These are phyloP conservation scores for Rickenella mellea DNA, from an alignment of 768 basidiomycete species.

Conservation along the genomic window DNA sequence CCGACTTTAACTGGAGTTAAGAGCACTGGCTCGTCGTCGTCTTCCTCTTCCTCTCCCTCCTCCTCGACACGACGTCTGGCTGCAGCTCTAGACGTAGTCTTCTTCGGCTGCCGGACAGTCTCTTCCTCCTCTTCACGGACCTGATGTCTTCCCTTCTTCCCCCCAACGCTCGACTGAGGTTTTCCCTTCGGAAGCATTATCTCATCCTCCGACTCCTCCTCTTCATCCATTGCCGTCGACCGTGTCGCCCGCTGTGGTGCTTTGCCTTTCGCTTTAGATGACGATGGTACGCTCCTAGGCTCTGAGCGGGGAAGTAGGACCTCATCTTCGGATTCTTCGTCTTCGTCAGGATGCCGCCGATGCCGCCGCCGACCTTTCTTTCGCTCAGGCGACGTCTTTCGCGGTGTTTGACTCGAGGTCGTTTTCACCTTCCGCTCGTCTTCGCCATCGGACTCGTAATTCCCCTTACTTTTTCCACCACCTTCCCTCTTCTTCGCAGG, in stretches of 20 bases:
- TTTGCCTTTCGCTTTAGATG: no score
- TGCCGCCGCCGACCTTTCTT: not conserved
- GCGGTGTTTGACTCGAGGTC: conserved; percentile 3
- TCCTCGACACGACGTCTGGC: not conserved
- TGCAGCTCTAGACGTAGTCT: not conserved
- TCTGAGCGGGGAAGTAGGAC: no score
- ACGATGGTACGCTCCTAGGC: no score
- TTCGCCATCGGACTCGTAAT: not conserved
- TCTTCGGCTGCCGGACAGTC: not conserved
- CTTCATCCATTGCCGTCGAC: not conserved
- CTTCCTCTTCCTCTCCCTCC: conserved; percentile 17
- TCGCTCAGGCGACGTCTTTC: conserved; percentile 7
- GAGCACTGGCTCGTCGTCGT: not conserved
- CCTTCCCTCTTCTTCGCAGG: not conserved
- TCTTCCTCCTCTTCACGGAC: not conserved
- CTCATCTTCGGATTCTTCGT: no score
- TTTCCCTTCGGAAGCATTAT: no score
- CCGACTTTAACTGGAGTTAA: no score
- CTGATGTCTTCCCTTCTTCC: not conserved
- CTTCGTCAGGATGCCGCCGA: conserved; percentile 5
- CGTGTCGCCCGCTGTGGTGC: no score
- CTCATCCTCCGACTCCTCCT: conserved; percentile 1
- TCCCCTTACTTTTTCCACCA: not conserved
- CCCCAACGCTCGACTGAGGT: no score
- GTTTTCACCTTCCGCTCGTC: conserved; percentile 2